Base-by-base conservation (phyloP, 257 asterid genomes). In the Capsicum chinense region DNA sequence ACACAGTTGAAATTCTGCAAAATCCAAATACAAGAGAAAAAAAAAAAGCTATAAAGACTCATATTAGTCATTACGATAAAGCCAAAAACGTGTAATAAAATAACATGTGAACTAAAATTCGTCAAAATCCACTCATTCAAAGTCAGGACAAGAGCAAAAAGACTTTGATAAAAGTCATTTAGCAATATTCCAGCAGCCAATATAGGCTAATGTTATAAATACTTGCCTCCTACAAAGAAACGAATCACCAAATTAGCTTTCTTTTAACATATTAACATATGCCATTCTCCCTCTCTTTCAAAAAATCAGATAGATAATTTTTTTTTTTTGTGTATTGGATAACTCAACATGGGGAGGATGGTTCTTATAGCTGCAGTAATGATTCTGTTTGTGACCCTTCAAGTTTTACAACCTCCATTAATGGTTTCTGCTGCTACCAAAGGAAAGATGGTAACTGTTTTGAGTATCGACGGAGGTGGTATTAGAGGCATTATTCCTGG, bases 401-500 rank as follows among this genome's bases (percentile, higher is more conserved):
- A 86, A 10, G n/a, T 85, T 26, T 7, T 83, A 12, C 69, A 56
- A 56, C 44, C 59, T 60, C 89, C 90, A 64, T 39, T 56, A 54
- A 15, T 74, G 62, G 86, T 84, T 6, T 19, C 9, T 83, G 90
- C 91, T 58, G 88, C 82, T 3, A 83, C 86, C 13, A 91, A 88
- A 64, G 94, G 90, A 33, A 90, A 58, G 81, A 70, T 63, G 82
- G 92, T 86, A 37, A 90, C 92, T 2, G 66, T 92, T 16, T 79
- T 92, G 88, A 92, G 95, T 17, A 80, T 92, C 63, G 97, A 92
- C 62, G 97, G 97, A 7, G 97, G 97, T 62, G 97, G 97, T 57
- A 68, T 92, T 6, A 84, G 97, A 85, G 97, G 97, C 71, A 87
- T 92, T 13, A 92, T 92, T 58, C 93, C 92, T 0, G 91, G 88